Evolutionary conservation across 352 stramenopile genomes (phyloP), one percentile per base, ranked within the genome.

Genomic region (Phytophthora multivora): DNA sequence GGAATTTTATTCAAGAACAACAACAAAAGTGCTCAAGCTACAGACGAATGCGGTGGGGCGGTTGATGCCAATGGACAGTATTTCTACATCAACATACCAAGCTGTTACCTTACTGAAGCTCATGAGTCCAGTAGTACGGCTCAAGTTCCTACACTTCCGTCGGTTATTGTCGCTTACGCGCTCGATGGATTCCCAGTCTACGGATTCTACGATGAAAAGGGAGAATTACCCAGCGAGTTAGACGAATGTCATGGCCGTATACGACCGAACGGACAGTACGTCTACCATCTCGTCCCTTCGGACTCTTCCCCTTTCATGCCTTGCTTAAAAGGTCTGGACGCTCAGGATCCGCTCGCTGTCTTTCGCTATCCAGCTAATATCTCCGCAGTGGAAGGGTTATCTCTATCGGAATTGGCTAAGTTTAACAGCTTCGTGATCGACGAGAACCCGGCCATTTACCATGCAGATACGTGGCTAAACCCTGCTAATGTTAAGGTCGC

Each of bases 101-200:
- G 40, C 0, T 92, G 83, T 54, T 85, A 73, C 26, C 59, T 90
- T 5, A 21, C 21, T 35, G 26, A 5, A 13, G 36, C 60, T 12
- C 40, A 61, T 2, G 40, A 72, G 9, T 41, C 49, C 18, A 52
- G 35, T 5, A 4, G 51, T 10, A 39, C 59, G 2, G 35, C 16
- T 12, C 30, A 30, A 8, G n/a, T 40, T 4, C 36, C 47, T 26
- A 47, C 38, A 6, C 45, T 33, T 18, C 40, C 68, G 36, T 83
- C 80, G 7, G 40, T 71, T 2, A 49, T 80, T 19, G 41, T 92
- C 5, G 83, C 75, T 1, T 92, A 87, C 25, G 79, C 77, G 0
- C 73, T 92, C 7, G 83, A 92, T 59, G 83, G 83, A 0, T 80
- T 79, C 11, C 79, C 83, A 1, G 56, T 92, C 13, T 87, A 84